phyloP scores from a whole-genome alignment of 2,329 filamentous ascomycete species.

The Colletotrichum lupini region DNA sequence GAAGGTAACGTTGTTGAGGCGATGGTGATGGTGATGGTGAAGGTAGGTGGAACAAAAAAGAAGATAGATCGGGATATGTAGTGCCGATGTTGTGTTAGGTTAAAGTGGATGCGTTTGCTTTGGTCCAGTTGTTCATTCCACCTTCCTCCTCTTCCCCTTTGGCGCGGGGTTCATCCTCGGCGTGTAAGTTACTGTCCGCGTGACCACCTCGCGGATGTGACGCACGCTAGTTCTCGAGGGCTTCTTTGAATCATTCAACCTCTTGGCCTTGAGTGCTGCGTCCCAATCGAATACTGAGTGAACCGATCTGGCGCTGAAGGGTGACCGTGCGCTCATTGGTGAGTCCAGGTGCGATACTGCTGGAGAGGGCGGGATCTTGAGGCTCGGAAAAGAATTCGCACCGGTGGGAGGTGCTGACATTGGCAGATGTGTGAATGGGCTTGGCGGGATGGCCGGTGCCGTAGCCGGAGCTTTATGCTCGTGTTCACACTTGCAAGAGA shows the following conservation, averaged over 20 bases:
- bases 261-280: slow-evolving; percentile 73
- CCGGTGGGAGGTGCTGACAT: slow-evolving; percentile 71
- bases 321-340: slow-evolving; percentile 78
- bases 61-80: slow-evolving; percentile 22
- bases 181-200: slow-evolving; percentile 93
- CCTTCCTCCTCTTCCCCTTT: slow-evolving; percentile 90
- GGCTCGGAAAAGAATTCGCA: slow-evolving; percentile 69
- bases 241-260: slow-evolving; percentile 69
- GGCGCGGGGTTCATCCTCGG: slow-evolving; percentile 88
- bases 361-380: slow-evolving; percentile 84
- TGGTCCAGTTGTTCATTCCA: slow-evolving; percentile 49
- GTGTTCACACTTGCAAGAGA: slow-evolving; percentile 66
- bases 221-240: slow-evolving; percentile 70
- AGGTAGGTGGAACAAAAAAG: slow-evolving; percentile 5
- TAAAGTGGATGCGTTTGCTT: slow-evolving; percentile 9
- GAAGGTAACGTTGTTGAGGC: not conserved
- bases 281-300: slow-evolving; percentile 85
- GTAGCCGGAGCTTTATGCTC: slow-evolving; percentile 56
- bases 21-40: slow-evolving; percentile 4
- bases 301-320: slow-evolving; percentile 75
- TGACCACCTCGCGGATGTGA: slow-evolving; percentile 89
- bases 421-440: slow-evolving; percentile 66
- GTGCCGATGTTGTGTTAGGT: not conserved
- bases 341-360: slow-evolving; percentile 75
- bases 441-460: slow-evolving; percentile 54